These are phyloP conservation scores for Salix dunnii DNA, from an alignment of 345 rosid genomes.

Conservation along the genomic window DNA sequence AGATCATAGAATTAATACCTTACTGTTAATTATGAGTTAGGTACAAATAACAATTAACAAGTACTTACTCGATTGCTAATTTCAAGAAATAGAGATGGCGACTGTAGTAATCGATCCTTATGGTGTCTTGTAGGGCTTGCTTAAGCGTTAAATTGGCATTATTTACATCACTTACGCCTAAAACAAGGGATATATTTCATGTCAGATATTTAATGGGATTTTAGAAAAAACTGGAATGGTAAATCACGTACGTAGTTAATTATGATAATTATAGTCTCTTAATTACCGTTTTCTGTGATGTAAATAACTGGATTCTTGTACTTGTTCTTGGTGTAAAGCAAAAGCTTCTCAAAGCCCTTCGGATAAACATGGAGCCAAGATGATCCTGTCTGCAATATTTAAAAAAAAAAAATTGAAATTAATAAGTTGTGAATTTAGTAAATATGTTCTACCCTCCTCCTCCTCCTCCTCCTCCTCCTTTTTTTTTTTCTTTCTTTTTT, in stretches of 20 bases:
- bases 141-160: slow-evolving; percentile 25
- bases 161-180: slow-evolving; percentile 35
- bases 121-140: slow-evolving; percentile 32
- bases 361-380: slow-evolving; percentile 11
- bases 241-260: background rate
- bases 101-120: slow-evolving; percentile 32
- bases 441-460: no score
- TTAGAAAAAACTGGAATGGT: background rate
- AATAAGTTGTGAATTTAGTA: background rate
- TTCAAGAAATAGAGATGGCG: slow-evolving; percentile 31
- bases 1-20: no score
- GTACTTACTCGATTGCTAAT: slow-evolving; percentile 33
- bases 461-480: no score
- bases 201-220: background rate
- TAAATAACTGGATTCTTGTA: slow-evolving; percentile 14
- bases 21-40: background rate
- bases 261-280: background rate
- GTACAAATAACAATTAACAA: background rate
- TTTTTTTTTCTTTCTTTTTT: no score
- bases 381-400: background rate
- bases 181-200: background rate
- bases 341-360: slow-evolving; percentile 1
- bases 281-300: slow-evolving; percentile 21
- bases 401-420: no score
- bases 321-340: slow-evolving; percentile 9